Conservation (phyloP, 371 early-diverging fungal genomes). For the Massospora cicadina region DNA sequence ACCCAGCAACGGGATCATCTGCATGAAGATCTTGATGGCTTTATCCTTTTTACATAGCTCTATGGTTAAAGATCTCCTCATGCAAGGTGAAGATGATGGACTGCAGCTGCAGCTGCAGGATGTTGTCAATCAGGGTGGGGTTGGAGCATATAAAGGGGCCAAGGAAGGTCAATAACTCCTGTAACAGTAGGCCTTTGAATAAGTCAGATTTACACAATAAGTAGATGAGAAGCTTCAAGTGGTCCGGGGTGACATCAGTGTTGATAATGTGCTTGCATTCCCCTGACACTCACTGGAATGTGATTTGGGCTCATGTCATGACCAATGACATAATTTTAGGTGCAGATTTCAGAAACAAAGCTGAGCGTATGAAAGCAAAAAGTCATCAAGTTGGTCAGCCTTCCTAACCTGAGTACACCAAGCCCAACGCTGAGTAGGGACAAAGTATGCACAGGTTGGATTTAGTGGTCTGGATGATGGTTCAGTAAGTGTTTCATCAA, state of each 20-base stretch:
- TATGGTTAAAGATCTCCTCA: conserved; percentile 60
- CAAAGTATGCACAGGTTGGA: too few relatives aligned
- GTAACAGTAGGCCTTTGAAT: conserved; percentile 66
- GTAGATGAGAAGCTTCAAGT: conserved; percentile 41
- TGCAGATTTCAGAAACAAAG: too few relatives aligned
- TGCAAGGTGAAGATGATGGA: conserved; percentile 66
- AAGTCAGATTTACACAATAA: conserved; percentile 41
- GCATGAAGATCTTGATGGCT: conserved; percentile 63
- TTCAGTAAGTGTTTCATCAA: too few relatives aligned
- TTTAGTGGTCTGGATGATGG: too few relatives aligned
- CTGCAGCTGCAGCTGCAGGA: conserved; percentile 61
- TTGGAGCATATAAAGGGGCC: conserved; percentile 52
- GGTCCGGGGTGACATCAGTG: conserved; percentile 47
- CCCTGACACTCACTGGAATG: too few relatives aligned
- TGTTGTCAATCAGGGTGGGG: conserved; percentile 60
- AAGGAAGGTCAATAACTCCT: conserved; percentile 62
- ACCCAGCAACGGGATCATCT: conserved; percentile 62
- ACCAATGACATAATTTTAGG: too few relatives aligned
- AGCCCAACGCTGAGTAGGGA: too few relatives aligned
- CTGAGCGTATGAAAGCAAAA: too few relatives aligned
- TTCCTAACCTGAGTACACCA: too few relatives aligned
- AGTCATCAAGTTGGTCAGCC: too few relatives aligned
- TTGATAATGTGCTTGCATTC: conserved; percentile 39
- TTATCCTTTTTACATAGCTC: conserved; percentile 54
- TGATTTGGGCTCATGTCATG: too few relatives aligned